Percentiles rank a stretch among this genome's conserved stretches.
Conservation (phyloP, 495 filamentous ascomycete species). For the Thozetella sp. region DNA sequence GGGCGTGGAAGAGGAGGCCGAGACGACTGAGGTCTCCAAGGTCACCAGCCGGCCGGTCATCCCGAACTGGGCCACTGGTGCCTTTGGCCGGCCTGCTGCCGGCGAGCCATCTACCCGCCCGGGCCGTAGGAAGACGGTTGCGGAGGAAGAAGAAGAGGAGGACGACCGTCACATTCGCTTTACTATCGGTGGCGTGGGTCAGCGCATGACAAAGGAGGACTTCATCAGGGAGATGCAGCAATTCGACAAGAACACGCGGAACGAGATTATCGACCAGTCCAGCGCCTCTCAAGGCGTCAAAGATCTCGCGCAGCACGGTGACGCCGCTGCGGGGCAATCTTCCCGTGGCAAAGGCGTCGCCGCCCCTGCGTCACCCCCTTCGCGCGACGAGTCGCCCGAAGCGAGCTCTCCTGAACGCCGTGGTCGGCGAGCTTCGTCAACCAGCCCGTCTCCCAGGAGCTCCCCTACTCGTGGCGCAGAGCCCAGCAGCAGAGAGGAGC, state of each 20-base stretch:
- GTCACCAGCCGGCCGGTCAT: constrained; percentile 5
- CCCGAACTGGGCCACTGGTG: constrained; percentile 50
- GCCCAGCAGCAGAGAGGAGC: constrained; percentile 19
- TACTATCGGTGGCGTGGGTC: constrained; percentile 73
- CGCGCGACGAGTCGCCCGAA: background rate
- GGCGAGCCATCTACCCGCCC: constrained; percentile 32
- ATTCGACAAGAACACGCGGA: constrained; percentile 76
- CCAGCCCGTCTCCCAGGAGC: constrained; percentile 13
- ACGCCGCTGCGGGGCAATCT: constrained; percentile 17
- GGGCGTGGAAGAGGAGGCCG: constrained; percentile 21
- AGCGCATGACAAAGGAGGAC: constrained; percentile 84
- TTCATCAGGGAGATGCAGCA: constrained; percentile 84
- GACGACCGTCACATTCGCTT: constrained; percentile 86
- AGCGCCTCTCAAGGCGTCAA: constrained; percentile 62
- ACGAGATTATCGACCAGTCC: constrained; percentile 68
- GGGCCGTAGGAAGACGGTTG: constrained; percentile 32
- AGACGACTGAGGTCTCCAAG: constrained; percentile 10
- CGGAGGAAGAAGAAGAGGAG: constrained; percentile 55
- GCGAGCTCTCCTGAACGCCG: constrained; percentile 6
- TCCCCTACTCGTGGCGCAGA: constrained; percentile 10
- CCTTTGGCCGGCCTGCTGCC: constrained; percentile 43
- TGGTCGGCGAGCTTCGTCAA: background rate
- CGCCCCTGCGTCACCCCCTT: background rate
- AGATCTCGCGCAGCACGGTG: constrained; percentile 52
- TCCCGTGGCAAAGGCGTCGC: constrained; percentile 2